Conservation (phyloP, 768 basidiomycete genomes). For the Xerocomus spinulosus region DNA sequence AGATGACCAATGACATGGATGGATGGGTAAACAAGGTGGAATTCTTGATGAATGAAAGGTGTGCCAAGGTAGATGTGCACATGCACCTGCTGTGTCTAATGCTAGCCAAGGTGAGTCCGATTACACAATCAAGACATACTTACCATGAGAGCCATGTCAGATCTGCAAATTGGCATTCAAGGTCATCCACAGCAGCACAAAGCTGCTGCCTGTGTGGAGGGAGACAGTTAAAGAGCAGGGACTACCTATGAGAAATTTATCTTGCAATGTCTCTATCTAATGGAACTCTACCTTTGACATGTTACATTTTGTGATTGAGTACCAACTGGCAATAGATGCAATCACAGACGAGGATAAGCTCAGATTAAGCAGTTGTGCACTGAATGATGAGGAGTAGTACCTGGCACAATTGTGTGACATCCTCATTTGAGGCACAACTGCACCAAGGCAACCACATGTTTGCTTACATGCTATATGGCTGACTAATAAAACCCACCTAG, state of each 20-base stretch:
- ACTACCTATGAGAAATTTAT: background rate
- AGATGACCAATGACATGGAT: too few relatives aligned
- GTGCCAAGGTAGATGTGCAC: too few relatives aligned
- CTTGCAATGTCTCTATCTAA: constrained; percentile 10
- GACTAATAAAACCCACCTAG: background rate
- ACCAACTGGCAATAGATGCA: constrained; percentile 18
- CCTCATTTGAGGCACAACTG: too few relatives aligned
- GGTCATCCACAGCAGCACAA: constrained; percentile 21
- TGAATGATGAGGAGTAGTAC: constrained; percentile 31
- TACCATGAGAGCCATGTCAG: too few relatives aligned
- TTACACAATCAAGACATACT: too few relatives aligned
- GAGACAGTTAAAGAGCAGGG: background rate
- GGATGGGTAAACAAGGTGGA: too few relatives aligned
- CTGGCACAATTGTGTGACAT: constrained; percentile 26
- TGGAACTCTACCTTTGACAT: constrained; percentile 25
- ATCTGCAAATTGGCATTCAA: constrained; percentile 15
- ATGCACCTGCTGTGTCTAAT: too few relatives aligned
- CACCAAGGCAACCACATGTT: background rate
- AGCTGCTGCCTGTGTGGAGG: constrained; percentile 20
- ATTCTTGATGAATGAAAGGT: too few relatives aligned
- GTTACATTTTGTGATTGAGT: constrained; percentile 15
- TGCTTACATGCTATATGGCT: background rate
- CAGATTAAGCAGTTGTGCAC: constrained; percentile 22
- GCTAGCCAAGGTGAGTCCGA: too few relatives aligned
- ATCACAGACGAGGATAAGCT: constrained; percentile 13